phyloP scores from a whole-genome alignment of 2,329 filamentous ascomycete genomes.

The Teratosphaeria viscida region DNA sequence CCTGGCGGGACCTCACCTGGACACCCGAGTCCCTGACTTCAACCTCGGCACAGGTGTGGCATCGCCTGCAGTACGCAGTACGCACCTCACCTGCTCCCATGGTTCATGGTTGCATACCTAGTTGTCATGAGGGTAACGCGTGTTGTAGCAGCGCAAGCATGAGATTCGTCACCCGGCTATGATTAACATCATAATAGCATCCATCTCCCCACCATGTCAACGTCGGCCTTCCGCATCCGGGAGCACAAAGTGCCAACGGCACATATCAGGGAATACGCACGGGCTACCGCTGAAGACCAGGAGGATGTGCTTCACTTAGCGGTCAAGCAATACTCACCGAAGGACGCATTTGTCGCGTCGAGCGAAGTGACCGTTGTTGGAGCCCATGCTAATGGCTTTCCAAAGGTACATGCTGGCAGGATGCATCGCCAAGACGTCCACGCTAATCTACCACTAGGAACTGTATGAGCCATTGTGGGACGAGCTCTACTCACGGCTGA shows the following conservation, averaged over 20 bases:
- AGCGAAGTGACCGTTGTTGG: constrained; percentile 79
- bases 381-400: constrained; percentile 84
- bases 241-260: constrained; percentile 65
- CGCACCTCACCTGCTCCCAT: too few species aligned
- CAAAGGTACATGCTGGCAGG: constrained; percentile 50
- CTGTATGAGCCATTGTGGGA: constrained; percentile 89
- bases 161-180: too few species aligned
- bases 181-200: too few species aligned
- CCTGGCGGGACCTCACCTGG: too few species aligned
- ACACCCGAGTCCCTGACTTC: too few species aligned
- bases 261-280: constrained; percentile 73
- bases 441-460: constrained; percentile 46
- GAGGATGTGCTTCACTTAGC: constrained; percentile 64
- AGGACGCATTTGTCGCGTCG: constrained; percentile 54
- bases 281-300: constrained; percentile 59
- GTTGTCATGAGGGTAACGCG: too few species aligned
- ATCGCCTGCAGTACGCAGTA: too few species aligned
- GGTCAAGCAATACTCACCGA: constrained; percentile 81
- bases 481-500: constrained; percentile 55
- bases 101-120: too few species aligned
- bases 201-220: constrained; percentile 8
- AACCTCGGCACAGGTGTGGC: too few species aligned
- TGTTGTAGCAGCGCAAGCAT: too few species aligned
- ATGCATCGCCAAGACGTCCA: neutral
- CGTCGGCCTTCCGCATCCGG: constrained; percentile 50